phyloP scores from a whole-genome alignment of 441 rosid species.

The Viola pubescens region DNA sequence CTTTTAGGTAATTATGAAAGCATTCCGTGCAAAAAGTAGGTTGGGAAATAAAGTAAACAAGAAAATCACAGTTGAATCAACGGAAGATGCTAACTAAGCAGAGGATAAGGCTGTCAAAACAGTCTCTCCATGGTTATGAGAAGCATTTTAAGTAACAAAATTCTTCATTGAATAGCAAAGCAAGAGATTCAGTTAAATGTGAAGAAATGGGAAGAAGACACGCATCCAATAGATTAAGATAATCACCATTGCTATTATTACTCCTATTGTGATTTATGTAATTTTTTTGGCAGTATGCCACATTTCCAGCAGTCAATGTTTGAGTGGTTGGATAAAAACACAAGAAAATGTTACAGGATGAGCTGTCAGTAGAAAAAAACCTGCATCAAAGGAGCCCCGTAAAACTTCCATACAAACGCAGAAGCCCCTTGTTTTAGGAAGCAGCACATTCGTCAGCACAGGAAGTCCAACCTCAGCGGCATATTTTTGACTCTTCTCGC shows the following conservation, averaged over 20 bases:
- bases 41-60: not conserved
- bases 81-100: not conserved
- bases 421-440: conserved; percentile 88
- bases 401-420: conserved; percentile 64
- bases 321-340: not conserved
- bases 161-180: not conserved
- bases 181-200: not conserved
- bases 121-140: not conserved
- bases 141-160: conserved; percentile 3
- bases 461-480: conserved; percentile 83
- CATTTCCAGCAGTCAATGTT: not conserved
- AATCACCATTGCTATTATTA: not conserved
- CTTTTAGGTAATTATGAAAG: too few species aligned
- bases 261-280: not conserved
- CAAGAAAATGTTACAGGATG: not conserved
- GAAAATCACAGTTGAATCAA: not conserved
- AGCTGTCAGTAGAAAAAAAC: conserved; percentile 27
- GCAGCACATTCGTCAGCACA: conserved; percentile 58
- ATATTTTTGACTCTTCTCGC: conserved; percentile 54
- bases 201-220: not conserved
- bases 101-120: not conserved
- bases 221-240: too few species aligned
- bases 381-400: conserved; percentile 69
- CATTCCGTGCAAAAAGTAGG: not conserved
- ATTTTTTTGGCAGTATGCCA: not conserved